Evolutionary conservation across 192 early-diverging fungal species (phyloP).

Genomic region (Piromyces sp.): DNA sequence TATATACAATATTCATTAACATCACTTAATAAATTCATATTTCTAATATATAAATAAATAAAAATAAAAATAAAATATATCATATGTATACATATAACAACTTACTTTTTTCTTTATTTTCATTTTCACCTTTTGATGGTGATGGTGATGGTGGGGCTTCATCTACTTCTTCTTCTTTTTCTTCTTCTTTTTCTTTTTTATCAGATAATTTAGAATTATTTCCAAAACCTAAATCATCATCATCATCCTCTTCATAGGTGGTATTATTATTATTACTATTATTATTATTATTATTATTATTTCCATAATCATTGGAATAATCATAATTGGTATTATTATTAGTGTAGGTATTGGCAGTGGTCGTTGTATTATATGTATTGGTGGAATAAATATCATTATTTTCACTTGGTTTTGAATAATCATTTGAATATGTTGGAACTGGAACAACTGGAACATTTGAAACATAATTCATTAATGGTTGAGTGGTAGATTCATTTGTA

Average conservation of each 20-base stretch:
- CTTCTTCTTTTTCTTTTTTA: constrained; percentile 1
- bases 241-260: constrained; percentile 16
- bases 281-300: background rate
- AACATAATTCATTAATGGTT: background rate
- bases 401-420: too few species aligned
- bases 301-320: background rate
- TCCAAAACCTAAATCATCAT: constrained; percentile 45
- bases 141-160: background rate
- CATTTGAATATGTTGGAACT: background rate
- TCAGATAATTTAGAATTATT: constrained; percentile 26
- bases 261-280: background rate
- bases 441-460: background rate
- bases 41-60: too few species aligned
- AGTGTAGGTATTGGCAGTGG: too few species aligned
- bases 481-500: background rate
- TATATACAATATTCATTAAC: too few species aligned
- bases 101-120: constrained; percentile 5
- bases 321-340: too few species aligned
- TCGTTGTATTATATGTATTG: background rate
- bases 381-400: background rate
- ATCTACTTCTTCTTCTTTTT: constrained; percentile 7
- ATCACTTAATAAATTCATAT: too few species aligned
- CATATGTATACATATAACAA: background rate
- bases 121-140: background rate
- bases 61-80: background rate